A percentile compares a stretch with the other conserved stretches of the same genome.
Conservation (phyloP, 495 filamentous ascomycete genomes). For the Podospora anserina region DNA sequence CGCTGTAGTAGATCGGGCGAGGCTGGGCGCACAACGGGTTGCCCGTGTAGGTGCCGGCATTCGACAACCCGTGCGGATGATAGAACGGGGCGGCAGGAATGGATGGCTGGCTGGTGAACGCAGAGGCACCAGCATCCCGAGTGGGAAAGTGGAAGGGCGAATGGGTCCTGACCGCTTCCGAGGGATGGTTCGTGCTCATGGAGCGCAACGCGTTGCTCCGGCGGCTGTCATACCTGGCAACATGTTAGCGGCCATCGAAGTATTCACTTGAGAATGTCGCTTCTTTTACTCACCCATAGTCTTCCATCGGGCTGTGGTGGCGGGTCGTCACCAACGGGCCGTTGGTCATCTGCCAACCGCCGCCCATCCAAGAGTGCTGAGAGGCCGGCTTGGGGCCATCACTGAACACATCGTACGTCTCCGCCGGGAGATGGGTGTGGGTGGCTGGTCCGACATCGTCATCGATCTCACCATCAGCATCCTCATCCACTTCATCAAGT, state of each 20-base stretch:
- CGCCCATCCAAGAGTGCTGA: background rate
- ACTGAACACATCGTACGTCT: background rate
- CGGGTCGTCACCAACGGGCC: background rate
- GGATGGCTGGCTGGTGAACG: background rate
- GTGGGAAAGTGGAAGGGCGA: background rate
- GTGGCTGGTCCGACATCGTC: background rate
- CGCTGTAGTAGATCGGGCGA: background rate
- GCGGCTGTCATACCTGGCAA: conserved; percentile 1
- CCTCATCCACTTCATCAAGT: background rate
- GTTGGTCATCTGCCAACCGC: background rate
- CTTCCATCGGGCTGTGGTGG: background rate
- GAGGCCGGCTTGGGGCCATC: background rate
- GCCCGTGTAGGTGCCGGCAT: background rate
- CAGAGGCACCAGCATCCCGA: background rate
- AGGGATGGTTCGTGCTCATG: background rate
- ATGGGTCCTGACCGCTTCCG: background rate
- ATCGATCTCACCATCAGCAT: background rate
- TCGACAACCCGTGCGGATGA: background rate
- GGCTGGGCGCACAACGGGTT: conserved; percentile 1
- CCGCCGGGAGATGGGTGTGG: background rate
- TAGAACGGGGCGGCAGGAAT: background rate
- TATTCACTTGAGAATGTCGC: background rate
- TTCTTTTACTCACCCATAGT: background rate
- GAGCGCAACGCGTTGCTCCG: background rate
- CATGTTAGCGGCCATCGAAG: background rate